Evolutionary conservation across 2,329 filamentous ascomycete genomes (phyloP), one percentile per base, ranked within the genome.

Genomic region (Pseudopyricularia javanii): DNA sequence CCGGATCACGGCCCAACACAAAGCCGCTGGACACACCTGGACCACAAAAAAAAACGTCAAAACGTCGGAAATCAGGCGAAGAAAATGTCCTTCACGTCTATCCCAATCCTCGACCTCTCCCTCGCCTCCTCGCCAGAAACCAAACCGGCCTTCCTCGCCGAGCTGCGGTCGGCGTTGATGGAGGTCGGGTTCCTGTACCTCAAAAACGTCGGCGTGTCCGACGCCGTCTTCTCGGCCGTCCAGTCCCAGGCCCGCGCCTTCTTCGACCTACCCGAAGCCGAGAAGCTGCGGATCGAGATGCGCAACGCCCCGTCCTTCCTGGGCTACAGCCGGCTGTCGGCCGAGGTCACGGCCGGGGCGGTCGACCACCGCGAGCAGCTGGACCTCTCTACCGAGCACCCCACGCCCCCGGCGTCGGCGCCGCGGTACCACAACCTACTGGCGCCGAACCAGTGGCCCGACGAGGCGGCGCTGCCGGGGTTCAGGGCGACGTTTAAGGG

Each of bases 181-280:
- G 85, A 91, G 64, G 86, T 94, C n/a, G 89, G 89, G 2, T 95
- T 95, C 62, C 67, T 94, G 22, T 95, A 95, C 62, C 78, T 95
- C 56, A 85, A 83, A 63, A 90, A 94, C 62, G 83, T 87, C 2
- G 86, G 85, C 22, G 82, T 91, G 50, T 73, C 84, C 5, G 76
- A 83, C 15, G 71, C 77, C 37, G 69, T 91, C 51, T 81, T 86
- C 59, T 62, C 78, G 24, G 68, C 76, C 56, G 86, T 91, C 26
- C 81, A 88, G 52, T 61, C 69, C 2, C 76, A 89, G 61, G 87
- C 86, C 47, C 80, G 79, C 52, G 73, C 70, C 0, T 93, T 95
- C 67, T 95, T 95, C 61, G 80, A 88, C 55, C 74, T 94, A 53
- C 84, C 87, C 1, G 64, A 72, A 56, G 81, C 85, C 59, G 87